Evolutionary conservation across 495 filamentous ascomycete genomes (phyloP).

Genomic region (Filosporella fistucella): DNA sequence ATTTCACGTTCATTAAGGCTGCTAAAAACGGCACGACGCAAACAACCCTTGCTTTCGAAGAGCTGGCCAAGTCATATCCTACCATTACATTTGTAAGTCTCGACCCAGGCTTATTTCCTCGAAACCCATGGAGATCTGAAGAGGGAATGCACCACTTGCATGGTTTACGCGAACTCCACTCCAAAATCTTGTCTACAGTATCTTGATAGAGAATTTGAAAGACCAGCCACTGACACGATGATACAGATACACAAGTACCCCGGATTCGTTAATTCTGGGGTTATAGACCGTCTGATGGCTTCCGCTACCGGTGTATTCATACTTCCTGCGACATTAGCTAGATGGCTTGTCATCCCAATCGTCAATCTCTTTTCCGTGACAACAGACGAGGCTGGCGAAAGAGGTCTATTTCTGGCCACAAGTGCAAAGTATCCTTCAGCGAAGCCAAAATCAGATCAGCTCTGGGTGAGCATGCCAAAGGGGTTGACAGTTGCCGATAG

Average conservation of each 20-base stretch:
- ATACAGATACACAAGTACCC: slow-evolving; percentile 32
- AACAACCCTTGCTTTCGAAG: slow-evolving; percentile 29
- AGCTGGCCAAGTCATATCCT: slow-evolving; percentile 25
- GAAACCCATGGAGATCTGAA: too few species aligned
- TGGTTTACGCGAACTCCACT: too few species aligned
- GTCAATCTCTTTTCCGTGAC: slow-evolving; percentile 13
- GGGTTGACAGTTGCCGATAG: slow-evolving; percentile 8
- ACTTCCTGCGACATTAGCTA: slow-evolving; percentile 12
- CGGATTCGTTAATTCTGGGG: slow-evolving; percentile 31
- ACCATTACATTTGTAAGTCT: slow-evolving; percentile 31
- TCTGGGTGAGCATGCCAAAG: slow-evolving; percentile 8
- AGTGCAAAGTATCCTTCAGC: slow-evolving; percentile 19
- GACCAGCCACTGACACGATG: too few species aligned
- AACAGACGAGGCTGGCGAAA: slow-evolving; percentile 22
- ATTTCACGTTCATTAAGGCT: slow-evolving; percentile 20
- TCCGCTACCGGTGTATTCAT: slow-evolving; percentile 9
- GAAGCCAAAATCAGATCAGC: slow-evolving; percentile 5
- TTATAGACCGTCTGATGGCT: slow-evolving; percentile 9
- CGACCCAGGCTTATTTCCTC: too few species aligned
- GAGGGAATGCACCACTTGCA: too few species aligned
- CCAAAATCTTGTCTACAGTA: too few species aligned
- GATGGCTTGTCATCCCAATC: slow-evolving; percentile 15
- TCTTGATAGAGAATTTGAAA: too few species aligned
- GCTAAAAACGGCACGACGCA: slow-evolving; percentile 17
- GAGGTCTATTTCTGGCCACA: slow-evolving; percentile 21